Conservation (phyloP, 129 eudicot species). For the Oenanthe sinensis region DNA sequence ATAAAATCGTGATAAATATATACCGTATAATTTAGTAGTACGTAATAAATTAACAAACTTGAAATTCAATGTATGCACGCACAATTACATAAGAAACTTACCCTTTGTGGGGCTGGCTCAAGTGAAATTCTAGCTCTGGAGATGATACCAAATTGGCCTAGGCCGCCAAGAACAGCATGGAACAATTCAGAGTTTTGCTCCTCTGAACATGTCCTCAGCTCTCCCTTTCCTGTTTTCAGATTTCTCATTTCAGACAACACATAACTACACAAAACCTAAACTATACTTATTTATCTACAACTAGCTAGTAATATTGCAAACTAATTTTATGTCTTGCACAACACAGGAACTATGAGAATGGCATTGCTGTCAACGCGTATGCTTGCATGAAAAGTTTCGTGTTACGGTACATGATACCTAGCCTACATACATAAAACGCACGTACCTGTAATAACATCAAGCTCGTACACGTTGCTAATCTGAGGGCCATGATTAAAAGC, state of each 20-base stretch:
- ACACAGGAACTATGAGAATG: not conserved
- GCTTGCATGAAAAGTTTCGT: too few relatives aligned
- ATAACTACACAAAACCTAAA: too few relatives aligned
- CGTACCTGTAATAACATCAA: conserved; percentile 50
- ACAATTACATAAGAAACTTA: conserved; percentile 3
- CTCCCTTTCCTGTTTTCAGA: conserved; percentile 36
- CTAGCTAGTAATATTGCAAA: too few relatives aligned
- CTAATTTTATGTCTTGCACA: too few relatives aligned
- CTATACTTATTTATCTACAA: too few relatives aligned
- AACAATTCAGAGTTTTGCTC: conserved; percentile 33
- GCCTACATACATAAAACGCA: not conserved
- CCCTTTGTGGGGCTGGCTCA: conserved; percentile 45
- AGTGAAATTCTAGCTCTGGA: conserved; percentile 50
- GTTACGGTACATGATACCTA: too few relatives aligned
- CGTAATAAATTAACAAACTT: too few relatives aligned
- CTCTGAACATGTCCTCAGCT: conserved; percentile 36
- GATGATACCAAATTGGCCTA: conserved; percentile 54
- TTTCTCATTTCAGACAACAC: not conserved
- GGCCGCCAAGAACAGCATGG: conserved; percentile 50
- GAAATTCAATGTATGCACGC: too few relatives aligned
- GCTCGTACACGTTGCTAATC: conserved; percentile 40
- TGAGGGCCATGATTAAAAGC: conserved; percentile 65
- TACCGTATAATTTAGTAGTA: too few relatives aligned
- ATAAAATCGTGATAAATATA: too few relatives aligned
- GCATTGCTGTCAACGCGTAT: not conserved